phyloP scores from a whole-genome alignment of 2,329 filamentous ascomycete genomes.

The Penicillium janthinellum region DNA sequence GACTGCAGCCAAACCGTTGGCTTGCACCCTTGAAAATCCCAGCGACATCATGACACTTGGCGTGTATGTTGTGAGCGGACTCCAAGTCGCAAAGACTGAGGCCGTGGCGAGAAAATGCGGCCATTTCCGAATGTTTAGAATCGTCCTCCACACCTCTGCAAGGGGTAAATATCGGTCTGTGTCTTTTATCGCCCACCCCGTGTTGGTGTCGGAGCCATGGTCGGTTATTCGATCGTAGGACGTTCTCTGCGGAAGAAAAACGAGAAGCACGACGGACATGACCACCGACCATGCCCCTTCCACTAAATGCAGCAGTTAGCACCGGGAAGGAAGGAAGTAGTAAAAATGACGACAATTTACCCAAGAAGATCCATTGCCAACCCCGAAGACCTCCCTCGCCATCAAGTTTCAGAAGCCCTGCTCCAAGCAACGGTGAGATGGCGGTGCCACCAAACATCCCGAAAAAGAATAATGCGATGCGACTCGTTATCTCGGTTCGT shows the following conservation, averaged over 20 bases:
- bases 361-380: slow-evolving; percentile 56
- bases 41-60: slow-evolving; percentile 44
- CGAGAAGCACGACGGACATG: neutral
- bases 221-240: neutral
- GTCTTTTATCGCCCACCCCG: neutral
- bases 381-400: slow-evolving; percentile 46
- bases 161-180: neutral
- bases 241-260: neutral
- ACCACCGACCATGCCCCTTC: neutral
- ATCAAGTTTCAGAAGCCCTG: slow-evolving; percentile 51
- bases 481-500: slow-evolving; percentile 48
- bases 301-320: neutral
- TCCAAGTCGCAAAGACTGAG: slow-evolving; percentile 57
- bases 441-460: slow-evolving; percentile 57
- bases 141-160: slow-evolving; percentile 30
- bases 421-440: slow-evolving; percentile 52
- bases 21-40: slow-evolving; percentile 49
- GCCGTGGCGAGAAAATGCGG: slow-evolving; percentile 54
- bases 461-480: slow-evolving; percentile 56
- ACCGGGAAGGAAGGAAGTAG: neutral
- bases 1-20: slow-evolving; percentile 51
- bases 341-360: slow-evolving; percentile 28
- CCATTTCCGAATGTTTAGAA: slow-evolving; percentile 52
- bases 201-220: too few relatives aligned
- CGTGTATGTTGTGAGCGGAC: slow-evolving; percentile 55